Evolutionary conservation across 495 filamentous ascomycete genomes (phyloP).

Genomic region (Podospora australis): DNA sequence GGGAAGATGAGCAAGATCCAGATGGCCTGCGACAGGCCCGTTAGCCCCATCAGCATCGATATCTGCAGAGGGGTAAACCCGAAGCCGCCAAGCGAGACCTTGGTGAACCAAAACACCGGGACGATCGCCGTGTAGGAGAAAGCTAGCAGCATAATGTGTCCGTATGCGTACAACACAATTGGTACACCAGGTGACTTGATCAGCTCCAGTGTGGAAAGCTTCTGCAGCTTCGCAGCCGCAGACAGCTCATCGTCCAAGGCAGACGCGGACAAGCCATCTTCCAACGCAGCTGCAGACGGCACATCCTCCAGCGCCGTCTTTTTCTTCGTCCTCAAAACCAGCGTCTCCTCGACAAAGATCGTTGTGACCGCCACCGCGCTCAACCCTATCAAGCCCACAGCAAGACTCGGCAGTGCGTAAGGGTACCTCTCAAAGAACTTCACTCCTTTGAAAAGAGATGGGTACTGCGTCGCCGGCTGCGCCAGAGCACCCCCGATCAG

Average conservation of each 20-base stretch:
- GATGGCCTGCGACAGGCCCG: constrained; percentile 52
- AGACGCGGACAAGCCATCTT: constrained; percentile 22
- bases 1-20: constrained; percentile 64
- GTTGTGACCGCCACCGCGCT: constrained; percentile 42
- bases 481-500: constrained; percentile 57
- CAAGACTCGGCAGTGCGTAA: constrained; percentile 56
- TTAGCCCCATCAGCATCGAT: constrained; percentile 52
- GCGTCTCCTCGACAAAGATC: constrained; percentile 52
- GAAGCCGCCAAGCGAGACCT: constrained; percentile 49
- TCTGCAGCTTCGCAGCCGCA: constrained; percentile 12
- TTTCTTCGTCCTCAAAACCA: constrained; percentile 17
- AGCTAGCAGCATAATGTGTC: constrained; percentile 55
- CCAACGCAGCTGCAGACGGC: constrained; percentile 20
- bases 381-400: constrained; percentile 43
- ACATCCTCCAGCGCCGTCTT: constrained; percentile 28
- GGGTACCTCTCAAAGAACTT: constrained; percentile 56
- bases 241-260: no score
- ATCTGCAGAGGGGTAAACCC: constrained; percentile 54
- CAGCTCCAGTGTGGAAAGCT: constrained; percentile 47
- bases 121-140: constrained; percentile 58
- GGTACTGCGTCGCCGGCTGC: constrained; percentile 54
- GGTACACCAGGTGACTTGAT: constrained; percentile 55
- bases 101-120: constrained; percentile 59
- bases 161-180: constrained; percentile 55
- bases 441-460: constrained; percentile 45